phyloP scores from a whole-genome alignment of 257 asterid species.

The Scutellaria minor region DNA sequence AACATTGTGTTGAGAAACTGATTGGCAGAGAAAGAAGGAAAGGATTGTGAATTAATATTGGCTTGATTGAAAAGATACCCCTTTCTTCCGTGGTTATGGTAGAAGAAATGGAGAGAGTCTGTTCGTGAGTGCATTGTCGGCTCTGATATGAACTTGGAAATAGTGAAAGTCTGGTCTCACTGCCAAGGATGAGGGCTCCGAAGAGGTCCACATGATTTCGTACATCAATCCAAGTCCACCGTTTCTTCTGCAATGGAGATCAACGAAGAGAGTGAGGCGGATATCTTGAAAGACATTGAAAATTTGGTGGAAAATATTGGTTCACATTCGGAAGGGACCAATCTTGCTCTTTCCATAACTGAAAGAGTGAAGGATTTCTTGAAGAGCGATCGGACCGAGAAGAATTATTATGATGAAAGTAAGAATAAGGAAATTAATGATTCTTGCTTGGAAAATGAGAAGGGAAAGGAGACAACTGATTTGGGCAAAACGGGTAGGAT shows the following conservation, averaged over 20 bases:
- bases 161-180: no score
- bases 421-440: not conserved
- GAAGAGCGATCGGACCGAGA: not conserved
- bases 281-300: conserved; percentile 6
- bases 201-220: no score
- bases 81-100: no score
- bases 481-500: not conserved
- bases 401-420: not conserved
- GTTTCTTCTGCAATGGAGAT: not conserved
- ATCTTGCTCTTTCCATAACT: not conserved
- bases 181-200: no score
- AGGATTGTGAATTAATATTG: no score
- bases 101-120: no score
- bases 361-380: not conserved
- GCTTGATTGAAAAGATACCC: no score
- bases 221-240: no score
- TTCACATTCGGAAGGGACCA: not conserved
- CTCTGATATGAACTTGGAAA: no score
- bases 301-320: conserved; percentile 1
- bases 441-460: conserved; percentile 1
- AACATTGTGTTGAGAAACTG: no score
- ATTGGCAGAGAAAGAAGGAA: no score
- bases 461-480: not conserved
- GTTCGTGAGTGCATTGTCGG: no score
- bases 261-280: not conserved